phyloP scores from a whole-genome alignment of 768 basidiomycete species.

The Plicaturopsis crispa region DNA sequence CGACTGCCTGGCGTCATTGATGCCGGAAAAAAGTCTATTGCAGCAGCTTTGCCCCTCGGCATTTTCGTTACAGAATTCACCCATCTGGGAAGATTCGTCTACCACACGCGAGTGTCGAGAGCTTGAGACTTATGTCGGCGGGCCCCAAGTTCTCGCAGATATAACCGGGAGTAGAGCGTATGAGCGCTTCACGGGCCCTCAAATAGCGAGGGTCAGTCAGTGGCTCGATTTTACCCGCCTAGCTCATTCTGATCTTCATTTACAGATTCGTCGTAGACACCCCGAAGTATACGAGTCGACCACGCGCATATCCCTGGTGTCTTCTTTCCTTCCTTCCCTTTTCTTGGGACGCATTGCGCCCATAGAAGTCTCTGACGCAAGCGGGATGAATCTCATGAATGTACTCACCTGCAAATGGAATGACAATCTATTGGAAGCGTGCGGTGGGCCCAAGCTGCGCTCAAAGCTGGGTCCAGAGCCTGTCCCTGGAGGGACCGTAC shows the following conservation, averaged over 20 bases:
- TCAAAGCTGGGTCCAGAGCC: conserved; percentile 72
- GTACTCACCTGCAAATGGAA: conserved; percentile 72
- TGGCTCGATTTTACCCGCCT: not conserved
- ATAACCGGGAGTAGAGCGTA: conserved; percentile 80
- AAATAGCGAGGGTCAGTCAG: conserved; percentile 62
- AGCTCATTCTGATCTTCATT: conserved; percentile 2
- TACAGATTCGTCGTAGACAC: conserved; percentile 48
- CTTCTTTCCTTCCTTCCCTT: conserved; percentile 78
- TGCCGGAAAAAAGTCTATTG: conserved; percentile 39
- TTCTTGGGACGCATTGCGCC: conserved; percentile 72
- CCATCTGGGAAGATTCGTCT: conserved; percentile 92
- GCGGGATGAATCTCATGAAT: conserved; percentile 87
- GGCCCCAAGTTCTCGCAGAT: conserved; percentile 63
- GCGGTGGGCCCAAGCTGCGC: conserved; percentile 60
- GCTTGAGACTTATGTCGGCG: conserved; percentile 62
- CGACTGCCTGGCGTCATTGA: conserved; percentile 41
- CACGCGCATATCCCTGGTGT: conserved; percentile 68
- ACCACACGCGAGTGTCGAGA: conserved; percentile 67
- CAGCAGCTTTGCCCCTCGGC: conserved; percentile 57
- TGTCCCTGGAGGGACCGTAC: conserved; percentile 54
- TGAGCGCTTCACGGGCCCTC: conserved; percentile 82
- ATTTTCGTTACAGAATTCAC: conserved; percentile 60
- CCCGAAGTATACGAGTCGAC: conserved; percentile 55
- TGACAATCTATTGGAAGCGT: conserved; percentile 52
- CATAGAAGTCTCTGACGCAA: conserved; percentile 83